These are phyloP conservation scores for Penicillium sp. DNA, from an alignment of 2,329 filamentous ascomycete genomes.

Conservation along the genomic window DNA sequence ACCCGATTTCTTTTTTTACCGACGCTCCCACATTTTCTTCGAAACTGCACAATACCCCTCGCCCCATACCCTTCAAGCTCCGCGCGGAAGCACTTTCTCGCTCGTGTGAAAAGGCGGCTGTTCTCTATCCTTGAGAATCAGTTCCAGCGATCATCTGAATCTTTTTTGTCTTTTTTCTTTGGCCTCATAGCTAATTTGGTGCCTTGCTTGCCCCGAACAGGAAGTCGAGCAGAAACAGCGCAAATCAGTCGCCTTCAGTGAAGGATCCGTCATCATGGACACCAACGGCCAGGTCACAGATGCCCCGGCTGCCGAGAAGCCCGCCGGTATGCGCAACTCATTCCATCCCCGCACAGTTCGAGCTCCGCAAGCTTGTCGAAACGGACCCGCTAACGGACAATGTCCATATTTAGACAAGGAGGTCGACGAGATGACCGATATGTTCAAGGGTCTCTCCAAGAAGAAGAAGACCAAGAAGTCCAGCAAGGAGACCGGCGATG, in stretches of 20 bases:
- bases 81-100: constrained; percentile 20
- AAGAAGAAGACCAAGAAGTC: constrained; percentile 70
- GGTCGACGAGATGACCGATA: constrained; percentile 67
- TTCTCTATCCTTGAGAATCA: constrained; percentile 4
- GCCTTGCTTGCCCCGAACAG: constrained; percentile 36
- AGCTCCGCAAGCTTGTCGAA: constrained; percentile 46
- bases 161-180: constrained; percentile 12
- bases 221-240: constrained; percentile 66
- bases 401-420: constrained; percentile 55
- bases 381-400: constrained; percentile 28
- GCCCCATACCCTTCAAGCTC: constrained; percentile 27
- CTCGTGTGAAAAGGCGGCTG: constrained; percentile 4
- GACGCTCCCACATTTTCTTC: constrained; percentile 48
- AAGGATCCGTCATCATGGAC: constrained; percentile 85
- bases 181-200: constrained; percentile 33
- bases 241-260: constrained; percentile 93
- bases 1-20: constrained; percentile 40
- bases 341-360: constrained; percentile 62
- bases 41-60: constrained; percentile 37
- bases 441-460: constrained; percentile 72
- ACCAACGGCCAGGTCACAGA: constrained; percentile 83
- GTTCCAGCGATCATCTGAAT: constrained; percentile 13
- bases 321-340: constrained; percentile 67
- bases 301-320: constrained; percentile 73
- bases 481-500: constrained; percentile 57